Base-by-base conservation (phyloP, 2,329 filamentous ascomycete genomes). In the Trichophyton equinum region DNA sequence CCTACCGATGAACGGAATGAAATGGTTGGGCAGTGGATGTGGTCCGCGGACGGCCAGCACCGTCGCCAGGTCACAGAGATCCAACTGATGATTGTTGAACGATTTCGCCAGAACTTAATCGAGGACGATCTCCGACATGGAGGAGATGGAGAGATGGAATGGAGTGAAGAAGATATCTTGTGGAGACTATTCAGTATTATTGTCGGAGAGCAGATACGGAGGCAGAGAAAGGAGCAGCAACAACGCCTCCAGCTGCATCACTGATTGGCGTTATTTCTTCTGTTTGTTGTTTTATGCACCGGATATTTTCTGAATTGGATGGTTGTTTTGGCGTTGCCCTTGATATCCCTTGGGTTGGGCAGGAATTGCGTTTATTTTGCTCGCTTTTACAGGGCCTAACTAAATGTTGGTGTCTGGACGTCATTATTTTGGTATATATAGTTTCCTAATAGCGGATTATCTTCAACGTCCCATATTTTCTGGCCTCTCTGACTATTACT, bases 101-200 rank as follows among this genome's bases (percentile, higher is more conserved):
- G 69, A 58, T 76, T 76, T 64, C 67, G 70, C 57, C 70, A 70
- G 64, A 70, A 75, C 46, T 65, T 76, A 58, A 66, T 70, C 55
- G 66, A 68, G 33, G 70, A 67, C 13, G 71, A 73, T 61, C 62
- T 71, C 61, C 69, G 67, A 60, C 70, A 69, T 55, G 74, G 74
- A 51, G 72, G 73, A 20, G 68, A 67, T 47, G 74, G 71, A 38
- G 69, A 68, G 60, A 65, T 74, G 65, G 74, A 72, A 58, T 78
- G 76, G 76, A 73, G 68, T 27, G 75, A 76, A 49, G 73, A 75
- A 56, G 74, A 78, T 49, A 65, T 78, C 61, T 71, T 75, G 62
- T 70, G 70, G 65, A 69, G 75, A 64, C 66, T 78, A 62, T 75
- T 77, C 61, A 76, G 76, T 62, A 71, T 78, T 60, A 76, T 77